Conservation (phyloP, 1,284 basidiomycete genomes). For the Mixia osmundae region DNA sequence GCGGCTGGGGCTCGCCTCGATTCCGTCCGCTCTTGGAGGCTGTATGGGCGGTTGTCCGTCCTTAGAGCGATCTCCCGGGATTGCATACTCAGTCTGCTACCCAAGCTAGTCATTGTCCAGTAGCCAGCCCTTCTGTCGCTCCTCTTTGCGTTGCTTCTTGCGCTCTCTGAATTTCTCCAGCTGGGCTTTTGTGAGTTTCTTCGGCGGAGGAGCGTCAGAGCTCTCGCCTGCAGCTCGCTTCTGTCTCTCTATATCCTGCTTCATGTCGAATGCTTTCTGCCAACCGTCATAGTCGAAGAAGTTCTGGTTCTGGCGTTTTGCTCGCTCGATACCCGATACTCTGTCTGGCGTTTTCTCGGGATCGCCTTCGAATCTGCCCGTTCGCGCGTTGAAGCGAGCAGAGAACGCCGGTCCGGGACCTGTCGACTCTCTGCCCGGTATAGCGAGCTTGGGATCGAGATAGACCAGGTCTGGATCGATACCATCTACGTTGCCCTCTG, state of each 20-base stretch:
- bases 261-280: neutral
- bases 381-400: constrained; percentile 15
- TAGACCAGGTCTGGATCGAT: constrained; percentile 18
- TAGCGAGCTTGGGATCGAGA: constrained; percentile 13
- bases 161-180: constrained; percentile 5
- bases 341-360: constrained; percentile 14
- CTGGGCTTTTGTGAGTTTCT: constrained; percentile 6
- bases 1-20: too few relatives aligned
- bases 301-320: constrained; percentile 14
- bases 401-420: neutral
- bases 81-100: too few relatives aligned
- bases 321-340: constrained; percentile 12
- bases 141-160: constrained; percentile 8
- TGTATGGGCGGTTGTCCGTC: too few relatives aligned
- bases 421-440: neutral
- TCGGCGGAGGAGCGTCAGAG: too few relatives aligned
- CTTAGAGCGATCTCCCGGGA: too few relatives aligned
- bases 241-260: too few relatives aligned
- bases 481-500: constrained; percentile 7
- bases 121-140: too few relatives aligned
- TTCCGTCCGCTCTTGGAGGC: too few relatives aligned
- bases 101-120: too few relatives aligned
- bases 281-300: constrained; percentile 7
- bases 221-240: too few relatives aligned
- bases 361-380: constrained; percentile 15